Conservation (phyloP, 2,329 filamentous ascomycete species). For the Fusarium circinatum region DNA sequence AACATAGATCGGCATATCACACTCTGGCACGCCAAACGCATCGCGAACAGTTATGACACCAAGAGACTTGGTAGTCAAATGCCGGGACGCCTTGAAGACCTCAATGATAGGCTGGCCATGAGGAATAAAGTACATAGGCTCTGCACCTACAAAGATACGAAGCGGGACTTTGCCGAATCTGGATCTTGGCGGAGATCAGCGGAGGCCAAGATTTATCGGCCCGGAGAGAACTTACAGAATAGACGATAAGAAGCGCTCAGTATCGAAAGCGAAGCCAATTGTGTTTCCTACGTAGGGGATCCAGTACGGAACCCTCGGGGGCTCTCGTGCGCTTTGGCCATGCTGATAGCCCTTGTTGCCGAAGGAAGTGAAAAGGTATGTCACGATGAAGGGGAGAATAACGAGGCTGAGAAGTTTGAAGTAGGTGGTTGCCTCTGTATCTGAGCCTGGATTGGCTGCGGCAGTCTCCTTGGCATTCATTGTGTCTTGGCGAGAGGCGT, state of each 20-base stretch:
- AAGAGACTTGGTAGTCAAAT: slow-evolving; percentile 24
- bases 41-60: slow-evolving; percentile 30
- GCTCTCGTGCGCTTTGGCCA: not conserved
- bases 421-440: not conserved
- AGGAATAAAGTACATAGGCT: slow-evolving; percentile 34
- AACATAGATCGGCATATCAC: slow-evolving; percentile 12
- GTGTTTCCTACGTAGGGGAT: slow-evolving; percentile 29
- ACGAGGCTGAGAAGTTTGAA: not conserved
- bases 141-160: slow-evolving; percentile 26
- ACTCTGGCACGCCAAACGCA: slow-evolving; percentile 23
- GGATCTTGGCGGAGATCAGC: slow-evolving; percentile 13
- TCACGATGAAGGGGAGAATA: slow-evolving; percentile 5
- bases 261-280: slow-evolving; percentile 25
- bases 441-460: not conserved
- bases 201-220: accelerated
- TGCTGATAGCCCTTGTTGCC: slow-evolving; percentile 8
- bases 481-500: not conserved
- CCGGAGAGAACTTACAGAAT: not conserved
- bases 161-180: slow-evolving; percentile 31
- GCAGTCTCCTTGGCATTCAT: slow-evolving; percentile 8
- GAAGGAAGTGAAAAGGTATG: slow-evolving; percentile 10
- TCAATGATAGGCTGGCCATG: slow-evolving; percentile 25
- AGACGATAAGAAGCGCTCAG: slow-evolving; percentile 23
- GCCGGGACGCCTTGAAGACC: slow-evolving; percentile 24
- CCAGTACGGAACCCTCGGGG: slow-evolving; percentile 29